Conservation (phyloP, 768 basidiomycete species). For the Xerocomellus intermedius region DNA sequence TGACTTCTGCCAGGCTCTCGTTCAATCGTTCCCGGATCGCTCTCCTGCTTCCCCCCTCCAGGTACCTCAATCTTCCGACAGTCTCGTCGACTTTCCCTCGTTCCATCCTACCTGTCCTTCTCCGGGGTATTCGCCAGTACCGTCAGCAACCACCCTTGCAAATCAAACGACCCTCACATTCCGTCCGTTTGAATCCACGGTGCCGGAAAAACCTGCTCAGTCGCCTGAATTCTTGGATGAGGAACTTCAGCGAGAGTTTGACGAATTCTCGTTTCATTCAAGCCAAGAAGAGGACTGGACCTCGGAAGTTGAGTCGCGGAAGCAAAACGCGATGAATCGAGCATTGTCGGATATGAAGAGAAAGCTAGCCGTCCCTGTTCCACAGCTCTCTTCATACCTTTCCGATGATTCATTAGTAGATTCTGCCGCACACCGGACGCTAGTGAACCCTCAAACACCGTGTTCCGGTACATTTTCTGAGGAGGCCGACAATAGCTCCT, state of each 20-base stretch:
- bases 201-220: not conserved
- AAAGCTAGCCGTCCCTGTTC: conserved; percentile 7
- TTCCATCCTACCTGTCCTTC: not conserved
- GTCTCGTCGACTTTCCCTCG: not conserved
- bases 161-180: not conserved
- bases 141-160: not conserved
- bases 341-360: conserved; percentile 7
- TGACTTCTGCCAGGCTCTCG: conserved; percentile 8
- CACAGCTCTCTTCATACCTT: conserved; percentile 7
- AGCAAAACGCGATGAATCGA: conserved; percentile 6
- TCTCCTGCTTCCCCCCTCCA: not conserved
- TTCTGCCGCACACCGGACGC: not conserved
- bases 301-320: conserved; percentile 9
- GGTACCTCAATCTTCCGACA: not conserved
- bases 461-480: not conserved
- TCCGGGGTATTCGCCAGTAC: not conserved
- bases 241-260: conserved; percentile 10
- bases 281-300: conserved; percentile 17
- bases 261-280: conserved; percentile 9
- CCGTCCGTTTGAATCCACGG: not conserved
- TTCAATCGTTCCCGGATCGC: not conserved
- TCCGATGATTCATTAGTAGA: conserved; percentile 7
- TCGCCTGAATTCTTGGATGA: conserved; percentile 10
- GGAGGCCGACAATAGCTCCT: not conserved
- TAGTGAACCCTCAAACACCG: not conserved